Conservation (phyloP, 768 basidiomycete genomes). For the Tulasnella sp. region DNA sequence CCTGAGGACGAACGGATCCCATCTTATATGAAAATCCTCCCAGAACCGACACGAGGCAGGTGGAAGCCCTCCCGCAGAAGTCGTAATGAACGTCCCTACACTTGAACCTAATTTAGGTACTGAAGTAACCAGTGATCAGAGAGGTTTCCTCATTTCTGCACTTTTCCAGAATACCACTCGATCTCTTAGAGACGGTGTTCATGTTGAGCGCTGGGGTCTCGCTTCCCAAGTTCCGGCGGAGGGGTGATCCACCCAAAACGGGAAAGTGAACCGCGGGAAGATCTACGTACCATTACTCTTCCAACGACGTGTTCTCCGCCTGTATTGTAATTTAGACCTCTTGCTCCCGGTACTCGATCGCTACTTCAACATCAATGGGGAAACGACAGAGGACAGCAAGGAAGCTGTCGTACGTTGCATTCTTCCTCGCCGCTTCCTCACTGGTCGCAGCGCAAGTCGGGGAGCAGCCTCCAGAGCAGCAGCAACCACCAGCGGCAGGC, state of each 20-base stretch:
- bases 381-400: constrained; percentile 12
- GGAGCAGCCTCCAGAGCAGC: not conserved
- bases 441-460: not conserved
- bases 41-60: not conserved
- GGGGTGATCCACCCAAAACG: not conserved
- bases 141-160: not conserved
- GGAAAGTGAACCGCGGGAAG: not conserved
- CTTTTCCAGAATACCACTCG: not conserved
- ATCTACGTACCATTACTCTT: not conserved
- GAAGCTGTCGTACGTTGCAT: not conserved
- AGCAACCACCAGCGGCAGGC: not conserved
- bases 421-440: constrained; percentile 11
- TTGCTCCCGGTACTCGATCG: not conserved
- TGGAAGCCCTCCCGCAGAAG: not conserved
- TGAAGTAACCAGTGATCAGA: not conserved
- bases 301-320: constrained; percentile 9
- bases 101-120: not conserved
- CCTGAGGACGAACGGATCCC: not conserved
- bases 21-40: constrained; percentile 2
- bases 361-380: not conserved
- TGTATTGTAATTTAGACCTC: constrained; percentile 7
- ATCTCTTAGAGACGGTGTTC: no score
- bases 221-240: no score
- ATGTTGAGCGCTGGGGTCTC: no score
- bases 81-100: not conserved